A percentile compares a stretch with the other conserved stretches of the same genome.
phyloP scores from a whole-genome alignment of 345 rosid species.

The Eucalyptus sp. region DNA sequence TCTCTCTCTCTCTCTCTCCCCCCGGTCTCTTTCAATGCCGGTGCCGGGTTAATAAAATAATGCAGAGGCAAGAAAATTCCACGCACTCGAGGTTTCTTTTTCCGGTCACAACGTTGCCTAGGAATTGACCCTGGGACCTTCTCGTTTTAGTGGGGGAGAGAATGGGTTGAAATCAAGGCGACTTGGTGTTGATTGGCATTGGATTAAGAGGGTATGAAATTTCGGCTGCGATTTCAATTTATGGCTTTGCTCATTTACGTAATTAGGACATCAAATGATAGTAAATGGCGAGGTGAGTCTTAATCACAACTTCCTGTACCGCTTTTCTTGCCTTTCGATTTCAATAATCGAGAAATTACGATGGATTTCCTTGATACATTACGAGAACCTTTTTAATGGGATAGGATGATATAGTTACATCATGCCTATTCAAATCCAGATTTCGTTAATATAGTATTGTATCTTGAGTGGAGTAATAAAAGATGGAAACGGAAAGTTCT shows the following conservation, averaged over 20 bases:
- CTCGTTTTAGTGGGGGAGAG: not conserved
- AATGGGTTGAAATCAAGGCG: not conserved
- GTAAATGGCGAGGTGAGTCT: not conserved
- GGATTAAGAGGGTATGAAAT: not conserved
- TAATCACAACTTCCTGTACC: not conserved
- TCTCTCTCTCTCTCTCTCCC: not conserved
- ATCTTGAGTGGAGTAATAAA: not conserved
- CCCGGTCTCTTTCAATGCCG: not conserved
- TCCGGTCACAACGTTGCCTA: not conserved
- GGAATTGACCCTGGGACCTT: not conserved
- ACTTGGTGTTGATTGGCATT: not conserved
- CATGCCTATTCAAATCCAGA: not conserved
- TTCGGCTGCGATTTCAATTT: not conserved
- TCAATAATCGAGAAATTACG: not conserved
- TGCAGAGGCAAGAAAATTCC: not conserved
- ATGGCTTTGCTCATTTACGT: not conserved
- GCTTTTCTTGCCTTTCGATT: not conserved
- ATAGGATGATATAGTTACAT: rapidly evolving
- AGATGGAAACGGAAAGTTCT: not conserved
- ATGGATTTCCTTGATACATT: not conserved
- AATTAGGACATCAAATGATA: not conserved
- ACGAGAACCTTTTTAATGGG: not conserved
- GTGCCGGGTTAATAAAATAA: not conserved
- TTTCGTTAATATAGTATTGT: not conserved
- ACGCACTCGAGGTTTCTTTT: not conserved